These are phyloP conservation scores for Sechiopsis laciniata DNA, from an alignment of 306 rosid genomes.

Conservation along the genomic window DNA sequence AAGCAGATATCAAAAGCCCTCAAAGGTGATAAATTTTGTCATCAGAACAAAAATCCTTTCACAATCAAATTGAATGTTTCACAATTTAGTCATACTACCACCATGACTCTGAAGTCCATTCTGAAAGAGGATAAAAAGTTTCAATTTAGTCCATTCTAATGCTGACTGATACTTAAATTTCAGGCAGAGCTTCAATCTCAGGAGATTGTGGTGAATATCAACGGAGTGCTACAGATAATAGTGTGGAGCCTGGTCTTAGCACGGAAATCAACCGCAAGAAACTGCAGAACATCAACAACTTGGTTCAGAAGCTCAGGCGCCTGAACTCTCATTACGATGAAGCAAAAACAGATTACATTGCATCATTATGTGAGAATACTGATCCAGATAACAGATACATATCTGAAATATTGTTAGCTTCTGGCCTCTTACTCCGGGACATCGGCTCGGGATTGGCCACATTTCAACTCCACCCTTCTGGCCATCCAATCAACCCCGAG, in stretches of 20 bases:
- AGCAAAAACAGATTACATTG: slow-evolving; percentile 77
- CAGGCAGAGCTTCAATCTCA: slow-evolving; percentile 45
- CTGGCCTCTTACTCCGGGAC: slow-evolving; percentile 83
- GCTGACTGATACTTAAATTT: neutral
- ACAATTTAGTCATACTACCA: neutral
- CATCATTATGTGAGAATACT: slow-evolving; percentile 72
- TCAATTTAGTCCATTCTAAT: neutral
- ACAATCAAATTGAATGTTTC: neutral
- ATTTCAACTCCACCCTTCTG: slow-evolving; percentile 73
- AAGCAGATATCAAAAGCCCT: slow-evolving; percentile 46
- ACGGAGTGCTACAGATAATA: slow-evolving; percentile 45
- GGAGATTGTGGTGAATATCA: slow-evolving; percentile 39
- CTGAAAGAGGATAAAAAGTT: neutral
- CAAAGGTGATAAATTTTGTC: slow-evolving; percentile 40
- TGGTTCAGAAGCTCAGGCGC: slow-evolving; percentile 83
- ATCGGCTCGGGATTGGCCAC: slow-evolving; percentile 63
- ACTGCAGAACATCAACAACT: slow-evolving; percentile 69
- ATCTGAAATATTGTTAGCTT: slow-evolving; percentile 77
- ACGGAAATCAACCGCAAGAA: slow-evolving; percentile 66
- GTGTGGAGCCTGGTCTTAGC: slow-evolving; percentile 19
- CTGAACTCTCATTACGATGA: slow-evolving; percentile 82
- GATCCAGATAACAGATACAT: slow-evolving; percentile 88
- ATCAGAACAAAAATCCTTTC: neutral
- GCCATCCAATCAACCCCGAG: slow-evolving; percentile 86
- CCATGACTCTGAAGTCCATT: neutral